Base-by-base conservation (phyloP, 176 grass and related monocot genomes). In the Cocos nucifera region DNA sequence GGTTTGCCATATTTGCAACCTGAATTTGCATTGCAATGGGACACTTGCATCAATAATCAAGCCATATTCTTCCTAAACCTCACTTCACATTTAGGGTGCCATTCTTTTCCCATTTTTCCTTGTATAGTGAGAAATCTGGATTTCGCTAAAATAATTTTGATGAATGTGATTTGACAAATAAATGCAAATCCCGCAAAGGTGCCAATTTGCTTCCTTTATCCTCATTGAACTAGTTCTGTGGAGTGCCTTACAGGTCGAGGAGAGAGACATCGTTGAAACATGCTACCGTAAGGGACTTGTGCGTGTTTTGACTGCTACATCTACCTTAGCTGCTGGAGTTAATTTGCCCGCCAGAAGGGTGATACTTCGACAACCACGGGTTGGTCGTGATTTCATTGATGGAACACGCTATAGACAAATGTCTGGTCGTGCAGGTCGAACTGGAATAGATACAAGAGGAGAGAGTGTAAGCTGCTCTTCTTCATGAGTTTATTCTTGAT, bases 361-460 rank as follows among this genome's bases (percentile, higher is more conserved):
- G 66, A 96, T 96, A 84, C 90, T 96, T 65, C 79, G 91, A 80
- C 91, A 96, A 21, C 86, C 91, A 50, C 84, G 76, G 71, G 72
- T 96, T 69, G 91, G 86, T 23, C 83, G 83, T 66, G 91, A 96
- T 79, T 90, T 90, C 69, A 90, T 96, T 72, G 91, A 96, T 84
- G 91, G 91, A 32, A 96, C 83, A 73, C 83, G 86, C 49, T 96
- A 96, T 67, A 96, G 80, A 74, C 91, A 96, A 62, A 96, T 96
- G 91, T 61, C 91, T 87, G 91, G 91, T 69, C 86, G 91, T 50
- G 86, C 91, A 69, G 91, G 91, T 73, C 80, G 91, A 82, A 90
- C 91, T 87, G 91, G 91, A 65, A 96, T 96, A 62, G 91, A 96
- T 49, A 87, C 91, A 64, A 96, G 77, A 84, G 91, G 91, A 83